Evolutionary conservation across 768 basidiomycete species (phyloP).

Genomic region (Boletus rex-veris): DNA sequence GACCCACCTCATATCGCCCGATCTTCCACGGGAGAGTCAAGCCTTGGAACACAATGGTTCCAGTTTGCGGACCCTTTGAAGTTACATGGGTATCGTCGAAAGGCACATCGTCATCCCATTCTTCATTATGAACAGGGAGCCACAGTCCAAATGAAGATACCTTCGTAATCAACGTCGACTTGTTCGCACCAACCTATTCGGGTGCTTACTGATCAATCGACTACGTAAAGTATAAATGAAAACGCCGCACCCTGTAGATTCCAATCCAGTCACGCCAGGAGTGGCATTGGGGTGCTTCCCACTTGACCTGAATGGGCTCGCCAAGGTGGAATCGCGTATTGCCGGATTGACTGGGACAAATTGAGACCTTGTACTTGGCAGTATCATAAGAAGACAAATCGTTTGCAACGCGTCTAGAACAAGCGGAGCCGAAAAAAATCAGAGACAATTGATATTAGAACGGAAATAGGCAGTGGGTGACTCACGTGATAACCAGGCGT

Average conservation of each 20-base stretch:
- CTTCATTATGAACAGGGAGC: slow-evolving; percentile 87
- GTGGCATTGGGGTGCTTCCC: slow-evolving; percentile 84
- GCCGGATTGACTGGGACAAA: slow-evolving; percentile 51
- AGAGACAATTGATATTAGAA: background rate
- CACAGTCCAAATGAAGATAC: slow-evolving; percentile 87
- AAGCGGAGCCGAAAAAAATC: background rate
- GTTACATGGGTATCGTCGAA: slow-evolving; percentile 41
- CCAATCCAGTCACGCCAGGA: slow-evolving; percentile 97
- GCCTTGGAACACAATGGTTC: slow-evolving; percentile 70
- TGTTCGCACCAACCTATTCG: slow-evolving; percentile 79
- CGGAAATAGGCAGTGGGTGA: slow-evolving; percentile 8
- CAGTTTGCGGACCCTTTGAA: slow-evolving; percentile 44
- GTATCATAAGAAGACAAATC: slow-evolving; percentile 80
- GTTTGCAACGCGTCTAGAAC: slow-evolving; percentile 67
- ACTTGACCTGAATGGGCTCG: slow-evolving; percentile 80
- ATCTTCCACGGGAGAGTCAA: slow-evolving; percentile 82
- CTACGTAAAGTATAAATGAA: background rate
- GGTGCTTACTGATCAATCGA: background rate
- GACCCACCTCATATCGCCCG: slow-evolving; percentile 72
- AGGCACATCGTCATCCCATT: slow-evolving; percentile 89
- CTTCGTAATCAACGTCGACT: slow-evolving; percentile 76
- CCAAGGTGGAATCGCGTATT: slow-evolving; percentile 78
- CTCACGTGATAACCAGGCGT: slow-evolving; percentile 87
- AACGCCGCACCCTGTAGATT: slow-evolving; percentile 64
- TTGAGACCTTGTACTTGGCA: slow-evolving; percentile 69